Evolutionary conservation across 495 filamentous ascomycete species (phyloP), one percentile per base, ranked within the genome.

Genomic region (Astrocystis sublimbata): DNA sequence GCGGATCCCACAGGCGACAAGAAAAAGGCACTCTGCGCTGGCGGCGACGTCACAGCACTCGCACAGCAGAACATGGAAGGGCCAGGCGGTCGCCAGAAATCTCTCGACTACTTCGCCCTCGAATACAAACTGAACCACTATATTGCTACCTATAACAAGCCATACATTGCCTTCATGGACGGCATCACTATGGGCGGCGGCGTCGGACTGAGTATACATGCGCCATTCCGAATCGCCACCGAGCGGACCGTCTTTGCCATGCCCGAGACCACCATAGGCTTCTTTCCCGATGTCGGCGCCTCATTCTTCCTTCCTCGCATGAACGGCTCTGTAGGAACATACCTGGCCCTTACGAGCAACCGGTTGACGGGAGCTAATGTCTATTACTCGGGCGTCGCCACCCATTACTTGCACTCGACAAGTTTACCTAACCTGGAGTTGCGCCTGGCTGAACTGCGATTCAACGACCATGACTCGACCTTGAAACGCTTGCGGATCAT

Each of bases 141-240:
- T 53, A 93, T 98, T 68, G 92, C 96, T n/a, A 97, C 92, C 50
- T 97, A 93, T 79, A 67, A 77, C 26, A 98, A 97, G 79, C 94
- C 94, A 2, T 94, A 93, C 71, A 85, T 98, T 50, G 92, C 96
- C 38, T 89, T 97, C 73, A 93, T 98, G 88, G 96, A 98, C 71
- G 94, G 94, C 58, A 88, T 96, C 70, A 98, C 96, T 24, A 98
- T 98, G 94, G 94, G 94, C 61, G 94, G 94, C 55, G 94, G 94
- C 54, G 96, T 98, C 30, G 94, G 94, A 3, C 84, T 98, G 50
- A 92, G 88, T 75, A 83, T 97, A 43, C 96, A 98, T 75, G 93
- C 96, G 5, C 96, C 94, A 2, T 92, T 98, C 82, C 84, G 94
- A 23, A 94, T 98, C 68, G 96, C 96, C 26, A 98, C 94, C 12